Base-by-base conservation (phyloP, 495 filamentous ascomycete genomes). In the Delitschia confertaspora region DNA sequence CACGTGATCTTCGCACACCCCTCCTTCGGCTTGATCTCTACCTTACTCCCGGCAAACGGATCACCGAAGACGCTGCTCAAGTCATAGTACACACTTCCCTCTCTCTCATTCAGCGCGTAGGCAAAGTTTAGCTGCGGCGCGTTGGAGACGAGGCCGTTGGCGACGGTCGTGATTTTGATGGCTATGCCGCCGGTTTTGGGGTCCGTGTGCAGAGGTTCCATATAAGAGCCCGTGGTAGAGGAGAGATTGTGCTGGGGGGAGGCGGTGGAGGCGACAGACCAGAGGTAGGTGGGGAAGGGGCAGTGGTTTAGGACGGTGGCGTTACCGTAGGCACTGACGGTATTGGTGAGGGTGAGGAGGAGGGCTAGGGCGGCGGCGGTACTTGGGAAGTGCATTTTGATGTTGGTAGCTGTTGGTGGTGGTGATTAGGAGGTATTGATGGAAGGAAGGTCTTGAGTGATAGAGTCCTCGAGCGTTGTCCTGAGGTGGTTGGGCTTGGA, bases 21-120 rank as follows among this genome's bases (percentile, higher is more conserved):
- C 3, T 54, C 31, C 8, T 71, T 57, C 0, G 53, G 57, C 2
- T 56, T 45, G 10, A 73, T 62, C 4, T 47, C 54, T 11, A 79
- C 19, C 17, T 62, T 55, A 4, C 61, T 47, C 5, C 71, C 74
- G n/a, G 57, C 59, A 49, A 79, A 78, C 6, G 70, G 60, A 38
- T 74, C 67, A 4, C 75, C 75, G 27, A 74, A 76, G 27, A 78
- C 71, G 46, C 67, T 63, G 33, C 62, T 69, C 40, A 79, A 57
- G 41, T 78, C 75, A 46, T 77, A 79, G 69, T 68, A 79, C 33
- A 76, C 51, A 11, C 58, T 56, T 43, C 25, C 55, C 36, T 64
- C 64, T 2, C n/a, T 21, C 3, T 16, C 10, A 37, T 73, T 69
- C 21, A 79, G 62, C 35, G 66, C 68, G 55, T 76, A 76, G 5